Evolutionary conservation across 148 eudicot species (phyloP).

Genomic region (Heliamphora exappendiculata): DNA sequence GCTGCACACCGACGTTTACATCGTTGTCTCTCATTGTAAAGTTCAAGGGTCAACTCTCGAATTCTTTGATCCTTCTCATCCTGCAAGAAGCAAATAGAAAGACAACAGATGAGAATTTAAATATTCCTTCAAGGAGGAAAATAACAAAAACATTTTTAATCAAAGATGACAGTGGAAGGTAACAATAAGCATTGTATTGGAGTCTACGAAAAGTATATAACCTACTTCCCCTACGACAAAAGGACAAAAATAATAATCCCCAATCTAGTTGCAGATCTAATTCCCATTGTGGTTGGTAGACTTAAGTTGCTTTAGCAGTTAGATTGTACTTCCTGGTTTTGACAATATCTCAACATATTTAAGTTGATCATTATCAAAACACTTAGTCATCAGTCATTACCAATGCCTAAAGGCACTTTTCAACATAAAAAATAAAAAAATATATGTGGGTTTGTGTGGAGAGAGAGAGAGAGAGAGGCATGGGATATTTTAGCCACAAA

Average conservation of each 20-base stretch:
- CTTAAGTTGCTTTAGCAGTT: not conserved
- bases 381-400: too few relatives aligned
- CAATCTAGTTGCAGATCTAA: not conserved
- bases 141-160: not conserved
- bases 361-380: not conserved
- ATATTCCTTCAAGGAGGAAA: not conserved
- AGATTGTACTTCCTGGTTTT: not conserved
- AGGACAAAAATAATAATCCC: not conserved
- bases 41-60: constrained; percentile 28
- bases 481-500: too few relatives aligned
- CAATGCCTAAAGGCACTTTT: too few relatives aligned
- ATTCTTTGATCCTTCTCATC: constrained; percentile 32
- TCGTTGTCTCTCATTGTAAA: constrained; percentile 22
- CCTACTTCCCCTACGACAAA: not conserved
- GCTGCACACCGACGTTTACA: constrained; percentile 20
- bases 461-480: too few relatives aligned
- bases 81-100: constrained; percentile 7
- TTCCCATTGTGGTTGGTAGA: not conserved
- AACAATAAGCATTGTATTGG: not conserved
- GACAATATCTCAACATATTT: not conserved
- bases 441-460: too few relatives aligned
- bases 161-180: not conserved
- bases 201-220: not conserved
- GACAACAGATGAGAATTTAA: not conserved
- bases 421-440: too few relatives aligned